These are phyloP conservation scores for Fusarium keratoplasticum DNA, from an alignment of 2,329 filamentous ascomycete genomes.

Conservation along the genomic window DNA sequence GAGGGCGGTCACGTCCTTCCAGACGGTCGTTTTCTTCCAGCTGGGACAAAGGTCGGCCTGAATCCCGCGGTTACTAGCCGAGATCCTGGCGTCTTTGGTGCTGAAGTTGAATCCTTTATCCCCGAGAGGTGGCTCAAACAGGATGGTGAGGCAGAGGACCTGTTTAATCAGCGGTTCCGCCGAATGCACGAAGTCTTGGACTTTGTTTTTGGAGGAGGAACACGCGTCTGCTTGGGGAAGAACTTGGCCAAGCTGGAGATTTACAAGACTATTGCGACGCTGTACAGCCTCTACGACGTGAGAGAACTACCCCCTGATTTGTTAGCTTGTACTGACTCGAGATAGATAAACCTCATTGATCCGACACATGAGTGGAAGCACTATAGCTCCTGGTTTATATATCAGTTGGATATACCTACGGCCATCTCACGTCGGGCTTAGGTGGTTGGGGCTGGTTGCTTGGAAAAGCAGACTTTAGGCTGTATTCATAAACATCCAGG, in stretches of 20 bases:
- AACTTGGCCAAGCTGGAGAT: conserved; percentile 8
- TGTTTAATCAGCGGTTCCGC: background rate
- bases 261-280: conserved; percentile 2
- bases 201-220: conserved; percentile 3
- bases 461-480: no score
- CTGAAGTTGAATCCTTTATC: background rate
- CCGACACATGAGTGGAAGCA: background rate
- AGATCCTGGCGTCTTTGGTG: background rate
- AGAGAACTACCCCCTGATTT: background rate
- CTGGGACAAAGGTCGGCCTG: background rate
- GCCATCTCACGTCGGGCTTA: background rate
- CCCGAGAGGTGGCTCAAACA: conserved; percentile 6
- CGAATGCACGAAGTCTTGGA: background rate
- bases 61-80: background rate
- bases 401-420: background rate
- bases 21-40: background rate
- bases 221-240: conserved; percentile 1
- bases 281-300: background rate
- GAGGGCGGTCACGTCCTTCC: background rate
- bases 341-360: background rate
- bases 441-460: background rate
- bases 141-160: background rate
- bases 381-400: background rate
- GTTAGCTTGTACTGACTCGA: background rate
- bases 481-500: no score